These are phyloP conservation scores for Microthyrium microscopicum DNA, from an alignment of 2,329 filamentous ascomycete species.

Conservation along the genomic window DNA sequence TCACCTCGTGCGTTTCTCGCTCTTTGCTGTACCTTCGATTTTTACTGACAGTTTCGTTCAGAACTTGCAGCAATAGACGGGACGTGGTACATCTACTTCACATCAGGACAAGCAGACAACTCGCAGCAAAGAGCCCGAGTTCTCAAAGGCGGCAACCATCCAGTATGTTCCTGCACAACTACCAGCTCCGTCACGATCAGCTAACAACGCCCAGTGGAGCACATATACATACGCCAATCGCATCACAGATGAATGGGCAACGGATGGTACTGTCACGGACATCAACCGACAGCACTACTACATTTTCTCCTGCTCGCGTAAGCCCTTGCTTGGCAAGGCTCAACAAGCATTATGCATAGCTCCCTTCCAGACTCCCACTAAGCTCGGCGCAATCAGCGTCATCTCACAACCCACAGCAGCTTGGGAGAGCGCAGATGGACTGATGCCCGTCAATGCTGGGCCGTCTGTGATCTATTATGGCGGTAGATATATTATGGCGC, in stretches of 20 bases:
- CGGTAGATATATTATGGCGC: slow-evolving; percentile 5
- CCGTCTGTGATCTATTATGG: slow-evolving; percentile 3
- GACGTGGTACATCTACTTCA: slow-evolving; percentile 9
- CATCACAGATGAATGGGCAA: slow-evolving; percentile 6
- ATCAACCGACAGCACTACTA: slow-evolving; percentile 6
- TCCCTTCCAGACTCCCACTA: background rate
- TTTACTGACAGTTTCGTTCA: background rate
- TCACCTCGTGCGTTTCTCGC: slow-evolving; percentile 6
- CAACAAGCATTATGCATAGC: slow-evolving; percentile 8
- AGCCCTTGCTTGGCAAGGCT: too few species aligned
- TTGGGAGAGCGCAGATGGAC: slow-evolving; percentile 8
- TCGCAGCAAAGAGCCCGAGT: background rate
- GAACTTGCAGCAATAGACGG: slow-evolving; percentile 8
- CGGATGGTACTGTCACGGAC: slow-evolving; percentile 6
- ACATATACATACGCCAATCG: slow-evolving; percentile 5
- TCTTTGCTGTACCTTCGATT: too few species aligned
- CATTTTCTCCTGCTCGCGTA: slow-evolving; percentile 6
- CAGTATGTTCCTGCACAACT: too few species aligned
- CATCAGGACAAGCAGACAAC: slow-evolving; percentile 4
- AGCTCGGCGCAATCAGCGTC: background rate
- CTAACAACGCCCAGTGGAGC: slow-evolving; percentile 4
- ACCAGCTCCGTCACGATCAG: background rate
- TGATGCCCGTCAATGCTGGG: slow-evolving; percentile 8
- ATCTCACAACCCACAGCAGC: slow-evolving; percentile 4
- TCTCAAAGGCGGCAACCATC: slow-evolving; percentile 2